Evolutionary conservation across 202 grass and related monocot genomes (phyloP), one percentile per base, ranked within the genome.

Genomic region (Digitaria exilis): DNA sequence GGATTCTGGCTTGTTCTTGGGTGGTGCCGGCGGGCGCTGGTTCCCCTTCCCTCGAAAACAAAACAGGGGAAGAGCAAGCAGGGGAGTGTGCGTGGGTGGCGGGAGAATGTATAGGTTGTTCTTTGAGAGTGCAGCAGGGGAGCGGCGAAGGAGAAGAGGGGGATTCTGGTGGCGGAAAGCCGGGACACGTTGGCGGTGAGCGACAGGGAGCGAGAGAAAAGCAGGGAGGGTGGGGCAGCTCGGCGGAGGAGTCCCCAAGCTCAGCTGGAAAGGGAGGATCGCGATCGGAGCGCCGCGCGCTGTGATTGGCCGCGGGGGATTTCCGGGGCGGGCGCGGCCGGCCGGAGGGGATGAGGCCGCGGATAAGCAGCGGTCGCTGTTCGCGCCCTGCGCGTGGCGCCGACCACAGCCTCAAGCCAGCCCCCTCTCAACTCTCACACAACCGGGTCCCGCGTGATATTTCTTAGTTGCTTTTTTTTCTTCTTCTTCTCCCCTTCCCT

Each of bases 271-370:
- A 89, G 9, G 21, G n/a, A 43, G 80, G 80, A 92, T 92, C 81
- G 76, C 71, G 65, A 81, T 72, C 70, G 59, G 11, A 0, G 51
- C 4, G 3, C 9, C 0, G 50, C 43, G 77, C 57, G 62, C 65
- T 78, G 87, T 65, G 76, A 92, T 92, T 92, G 90, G 90, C 2
- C 68, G 19, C 21, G 2, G 8, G 1, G 87, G 90, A 89, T 92
- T 92, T 42, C 87, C 76, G 6, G 50, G 55, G 65, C 17, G 45
- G 41, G 45, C 46, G 2, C 24, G 21, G 73, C 80, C 73, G 73
- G 78, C 56, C 73, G 59, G 14, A 85, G 78, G 43, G 49, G 86
- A 92, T 89, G 86, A 89, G 73, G 86, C 44, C 59, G 42, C 9
- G 84, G 88, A 90, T 90, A 90, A 82, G 73, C 8, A 7, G 83